Evolutionary conservation across 345 rosid species (phyloP).

Genomic region (Dovyalis caffra): DNA sequence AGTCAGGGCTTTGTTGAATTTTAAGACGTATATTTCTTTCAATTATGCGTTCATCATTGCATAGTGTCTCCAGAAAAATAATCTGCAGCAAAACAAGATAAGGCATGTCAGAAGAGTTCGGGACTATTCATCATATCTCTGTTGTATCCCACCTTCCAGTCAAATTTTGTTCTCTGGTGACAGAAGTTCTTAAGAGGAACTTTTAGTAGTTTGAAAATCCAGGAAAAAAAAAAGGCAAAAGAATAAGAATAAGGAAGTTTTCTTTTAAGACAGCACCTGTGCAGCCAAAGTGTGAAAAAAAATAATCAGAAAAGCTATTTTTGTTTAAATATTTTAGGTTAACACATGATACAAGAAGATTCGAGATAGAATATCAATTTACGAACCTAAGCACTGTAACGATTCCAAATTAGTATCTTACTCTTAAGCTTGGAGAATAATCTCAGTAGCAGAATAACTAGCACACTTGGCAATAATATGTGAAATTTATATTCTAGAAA

Average conservation of each 20-base stretch:
- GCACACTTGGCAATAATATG: background rate
- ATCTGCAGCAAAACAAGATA: constrained; percentile 45
- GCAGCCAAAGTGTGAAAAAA: background rate
- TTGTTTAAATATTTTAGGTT: background rate
- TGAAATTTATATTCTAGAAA: background rate
- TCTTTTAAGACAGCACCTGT: background rate
- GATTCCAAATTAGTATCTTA: background rate
- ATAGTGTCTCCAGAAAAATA: constrained; percentile 93
- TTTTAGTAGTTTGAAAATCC: background rate
- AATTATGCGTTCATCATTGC: constrained; percentile 89
- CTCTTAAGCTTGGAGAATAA: background rate
- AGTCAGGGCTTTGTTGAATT: constrained; percentile 99
- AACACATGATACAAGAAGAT: background rate
- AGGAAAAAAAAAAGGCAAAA: background rate
- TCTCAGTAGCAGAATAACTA: background rate
- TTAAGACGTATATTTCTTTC: constrained; percentile 98
- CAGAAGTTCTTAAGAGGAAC: background rate
- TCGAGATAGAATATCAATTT: background rate
- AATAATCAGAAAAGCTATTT: background rate
- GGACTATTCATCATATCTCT: background rate
- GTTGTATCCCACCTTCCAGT: background rate
- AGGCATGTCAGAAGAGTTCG: constrained; percentile 5
- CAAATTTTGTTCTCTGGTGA: background rate
- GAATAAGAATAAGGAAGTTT: background rate
- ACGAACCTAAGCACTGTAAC: background rate